phyloP scores from a whole-genome alignment of 352 stramenopile genomes.

The Lagenidium sp. region DNA sequence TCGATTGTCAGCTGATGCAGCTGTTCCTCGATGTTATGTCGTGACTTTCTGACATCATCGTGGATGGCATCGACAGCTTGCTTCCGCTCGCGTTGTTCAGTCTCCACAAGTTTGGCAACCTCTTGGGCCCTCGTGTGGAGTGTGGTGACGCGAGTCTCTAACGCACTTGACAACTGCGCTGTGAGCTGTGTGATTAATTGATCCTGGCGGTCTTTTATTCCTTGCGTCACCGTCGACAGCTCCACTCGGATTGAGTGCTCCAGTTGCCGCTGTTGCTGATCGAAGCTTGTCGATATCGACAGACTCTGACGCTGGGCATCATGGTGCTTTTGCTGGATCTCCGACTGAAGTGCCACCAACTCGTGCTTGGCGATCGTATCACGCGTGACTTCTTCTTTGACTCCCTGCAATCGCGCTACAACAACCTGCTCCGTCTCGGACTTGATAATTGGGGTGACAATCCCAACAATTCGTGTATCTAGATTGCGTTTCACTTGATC shows the following conservation, averaged over 20 bases:
- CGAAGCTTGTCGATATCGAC: not conserved
- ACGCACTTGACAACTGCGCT: not conserved
- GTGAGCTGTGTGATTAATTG: not conserved
- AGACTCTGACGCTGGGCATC: constrained; percentile 1
- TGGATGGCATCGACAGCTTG: constrained; percentile 20
- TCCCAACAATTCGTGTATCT: too few species aligned
- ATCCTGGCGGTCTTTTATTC: constrained; percentile 8
- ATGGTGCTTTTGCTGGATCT: constrained; percentile 3
- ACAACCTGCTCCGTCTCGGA: too few species aligned
- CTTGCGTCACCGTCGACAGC: constrained; percentile 1
- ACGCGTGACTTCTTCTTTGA: too few species aligned
- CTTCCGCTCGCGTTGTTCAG: constrained; percentile 43
- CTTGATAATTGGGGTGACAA: too few species aligned
- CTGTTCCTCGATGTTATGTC: constrained; percentile 40
- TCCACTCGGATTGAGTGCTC: constrained; percentile 8
- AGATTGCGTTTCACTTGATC: too few species aligned
- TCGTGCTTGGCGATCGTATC: too few species aligned
- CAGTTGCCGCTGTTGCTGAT: constrained; percentile 1
- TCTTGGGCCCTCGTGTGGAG: constrained; percentile 13
- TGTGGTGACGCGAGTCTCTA: constrained; percentile 2
- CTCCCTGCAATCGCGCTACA: too few species aligned
- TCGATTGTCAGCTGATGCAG: constrained; percentile 32
- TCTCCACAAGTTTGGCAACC: constrained; percentile 9
- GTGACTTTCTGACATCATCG: constrained; percentile 30
- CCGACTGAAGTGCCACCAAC: not conserved